A percentile compares a stretch with the other conserved stretches of the same genome.
phyloP scores from a whole-genome alignment of 371 early-diverging fungal genomes.

The Dichotomocladium elegans region DNA sequence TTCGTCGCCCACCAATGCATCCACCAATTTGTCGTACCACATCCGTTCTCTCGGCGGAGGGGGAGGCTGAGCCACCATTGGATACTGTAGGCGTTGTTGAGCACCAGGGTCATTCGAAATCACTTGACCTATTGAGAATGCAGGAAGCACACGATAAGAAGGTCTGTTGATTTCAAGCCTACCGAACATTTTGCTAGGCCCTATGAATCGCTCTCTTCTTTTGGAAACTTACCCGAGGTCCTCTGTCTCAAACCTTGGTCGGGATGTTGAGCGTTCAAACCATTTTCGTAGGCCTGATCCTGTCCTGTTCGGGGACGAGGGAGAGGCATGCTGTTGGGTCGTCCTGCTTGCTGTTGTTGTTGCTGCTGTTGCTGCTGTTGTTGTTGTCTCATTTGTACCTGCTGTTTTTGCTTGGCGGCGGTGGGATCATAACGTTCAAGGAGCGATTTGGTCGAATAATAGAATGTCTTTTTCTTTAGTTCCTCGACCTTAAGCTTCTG shows the following conservation, averaged over 20 bases:
- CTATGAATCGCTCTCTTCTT: too few species aligned
- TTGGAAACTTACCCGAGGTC: too few species aligned
- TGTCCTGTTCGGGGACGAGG: not conserved
- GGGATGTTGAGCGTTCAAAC: too few species aligned
- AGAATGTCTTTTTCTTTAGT: constrained; percentile 84
- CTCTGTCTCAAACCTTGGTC: too few species aligned
- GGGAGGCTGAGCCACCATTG: constrained; percentile 3
- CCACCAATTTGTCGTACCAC: constrained; percentile 86
- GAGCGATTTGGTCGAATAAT: constrained; percentile 83
- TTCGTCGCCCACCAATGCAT: constrained; percentile 82
- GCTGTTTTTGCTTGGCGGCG: constrained; percentile 3
- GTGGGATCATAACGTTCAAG: constrained; percentile 66
- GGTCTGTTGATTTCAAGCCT: too few species aligned
- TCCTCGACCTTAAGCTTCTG: constrained; percentile 79
- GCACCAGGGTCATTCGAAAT: too few species aligned
- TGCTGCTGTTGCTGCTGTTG: not conserved
- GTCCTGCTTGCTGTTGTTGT: not conserved
- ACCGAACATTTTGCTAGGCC: too few species aligned
- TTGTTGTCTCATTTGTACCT: constrained; percentile 1
- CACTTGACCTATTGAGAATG: too few species aligned
- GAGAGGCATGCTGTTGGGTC: not conserved
- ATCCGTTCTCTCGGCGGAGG: constrained; percentile 10
- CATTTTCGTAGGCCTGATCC: not conserved
- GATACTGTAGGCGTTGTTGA: too few species aligned
- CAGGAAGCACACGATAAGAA: too few species aligned